Base-by-base conservation (phyloP, 2,329 filamentous ascomycete species). In the Malbranchea zuffiana region DNA sequence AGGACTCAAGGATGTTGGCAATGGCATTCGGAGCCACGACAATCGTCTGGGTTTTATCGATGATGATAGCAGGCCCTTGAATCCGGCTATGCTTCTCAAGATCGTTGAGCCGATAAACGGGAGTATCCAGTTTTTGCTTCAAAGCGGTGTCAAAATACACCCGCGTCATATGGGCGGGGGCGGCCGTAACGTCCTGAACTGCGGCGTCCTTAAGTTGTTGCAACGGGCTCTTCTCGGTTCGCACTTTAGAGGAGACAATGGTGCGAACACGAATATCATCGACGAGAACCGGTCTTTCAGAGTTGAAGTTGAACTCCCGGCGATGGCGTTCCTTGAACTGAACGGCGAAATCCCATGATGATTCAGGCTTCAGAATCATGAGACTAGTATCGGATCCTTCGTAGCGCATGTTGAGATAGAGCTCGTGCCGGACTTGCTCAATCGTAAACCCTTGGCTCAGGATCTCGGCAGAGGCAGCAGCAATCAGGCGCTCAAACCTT, bases 261-360 rank as follows among this genome's bases (percentile, higher is more conserved):
- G 84, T 85, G 33, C 88, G 74, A 3, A 88, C 83, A 33, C 87
- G 77, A 3, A 95, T 82, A 53, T 94, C 87, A 43, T 94, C 87
- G 2, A 95, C 73, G 23, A 94, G 82, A 32, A 94, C 81, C 38
- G 92, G 80, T 34, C 86, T 71, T 36, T 92, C 83, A 10, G 75
- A 76, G 1, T 83, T 90, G 54, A 95, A 95, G 0, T 85, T 85
- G 53, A 95, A 95, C 51, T 95, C 87, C 50, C 88, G 82, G 32
- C 83, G 78, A 55, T 95, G 88, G 46, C 92, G 82, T 49, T 78
- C 76, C 24, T 88, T 68, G 53, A 96, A 95, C 0, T 83, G 83
- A 44, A 78, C 73, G 2, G 79, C 80, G 58, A 88, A 95, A 2
- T 80, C 80, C 75, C 80, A 86, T 37, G 79, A 72, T 37, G 79